Evolutionary conservation across 2,329 filamentous ascomycete species (phyloP), one percentile per base, ranked within the genome.

Genomic region (Tolypocladium cylindrosporum): DNA sequence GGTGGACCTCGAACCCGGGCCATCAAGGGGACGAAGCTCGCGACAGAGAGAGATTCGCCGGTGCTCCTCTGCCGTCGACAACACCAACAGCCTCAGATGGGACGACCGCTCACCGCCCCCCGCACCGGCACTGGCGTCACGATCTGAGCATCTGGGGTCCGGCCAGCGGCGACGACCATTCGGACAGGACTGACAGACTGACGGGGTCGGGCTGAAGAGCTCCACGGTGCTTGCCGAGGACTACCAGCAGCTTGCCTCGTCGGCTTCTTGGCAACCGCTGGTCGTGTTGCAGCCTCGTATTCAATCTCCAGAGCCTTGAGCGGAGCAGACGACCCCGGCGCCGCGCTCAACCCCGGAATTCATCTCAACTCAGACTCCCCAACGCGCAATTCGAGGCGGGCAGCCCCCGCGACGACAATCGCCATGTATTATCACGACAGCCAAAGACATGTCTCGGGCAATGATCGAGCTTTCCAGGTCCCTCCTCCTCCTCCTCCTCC

Each of bases 381-480:
- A 21, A 36, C 48, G 16, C 27, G 45, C 27, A 19, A 11, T 24
- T 19, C 48, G 48, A 36, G 19, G 48, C 31, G 48, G 48, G 48
- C 19, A 36, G 31, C 10, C 31, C 31, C 19, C 48, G 31, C 48
- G 31, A 52, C 48, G 31, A 19, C 19, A 10, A 37, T 21, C 48
- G 36, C 61, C 70, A 85, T 85, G 82, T 85, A 83, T 72, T 85
- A 83, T 72, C 76, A 77, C 67, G 76, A 76, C 63, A 72, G 75
- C 54, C 80, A 82, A 68, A 74, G 79, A 69, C 75, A 77, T 72
- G 72, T 71, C 63, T 72, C 73, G 67, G 71, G 69, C 67, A 69
- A 68, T 61, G 80, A 84, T 66, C 77, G 81, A 68, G 70, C 79
- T 53, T 84, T 78, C 66, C 79, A 79, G 65, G 74, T 84, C 61